Evolutionary conservation across 2,329 filamentous ascomycete genomes (phyloP).

Genomic region (Lecanosticta acicola): DNA sequence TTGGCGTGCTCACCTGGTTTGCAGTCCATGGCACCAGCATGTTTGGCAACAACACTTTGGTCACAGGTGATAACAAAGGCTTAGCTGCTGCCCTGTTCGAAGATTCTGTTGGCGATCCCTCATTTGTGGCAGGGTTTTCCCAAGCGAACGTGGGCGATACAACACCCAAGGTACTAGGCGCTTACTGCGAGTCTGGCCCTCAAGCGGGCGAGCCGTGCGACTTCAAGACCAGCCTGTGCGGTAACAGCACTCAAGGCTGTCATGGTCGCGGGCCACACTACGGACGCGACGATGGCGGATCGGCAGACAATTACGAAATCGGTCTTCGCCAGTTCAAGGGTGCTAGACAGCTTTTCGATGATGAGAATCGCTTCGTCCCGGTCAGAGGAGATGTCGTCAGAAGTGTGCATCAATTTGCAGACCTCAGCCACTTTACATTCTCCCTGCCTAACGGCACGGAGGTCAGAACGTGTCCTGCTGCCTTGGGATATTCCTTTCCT

Average conservation of each 20-base stretch:
- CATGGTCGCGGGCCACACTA: conserved; percentile 70
- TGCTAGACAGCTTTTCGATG: conserved; percentile 55
- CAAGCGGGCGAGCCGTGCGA: conserved; percentile 57
- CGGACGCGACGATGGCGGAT: conserved; percentile 56
- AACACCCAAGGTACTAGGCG: conserved; percentile 78
- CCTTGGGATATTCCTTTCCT: conserved; percentile 86
- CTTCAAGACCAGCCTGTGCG: conserved; percentile 79
- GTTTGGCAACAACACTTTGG: conserved; percentile 83
- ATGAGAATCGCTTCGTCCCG: conserved; percentile 39
- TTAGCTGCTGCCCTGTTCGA: conserved; percentile 84
- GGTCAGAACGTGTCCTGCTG: conserved; percentile 75
- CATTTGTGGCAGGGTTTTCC: conserved; percentile 85
- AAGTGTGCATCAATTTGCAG: conserved; percentile 77
- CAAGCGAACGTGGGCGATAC: conserved; percentile 90
- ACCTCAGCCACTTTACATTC: conserved; percentile 74
- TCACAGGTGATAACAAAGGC: conserved; percentile 94
- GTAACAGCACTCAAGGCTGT: conserved; percentile 63
- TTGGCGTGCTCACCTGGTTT: conserved; percentile 84
- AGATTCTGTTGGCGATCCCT: conserved; percentile 51
- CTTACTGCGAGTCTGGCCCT: conserved; percentile 77
- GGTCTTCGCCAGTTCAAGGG: conserved; percentile 65
- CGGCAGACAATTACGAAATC: conserved; percentile 69
- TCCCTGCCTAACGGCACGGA: conserved; percentile 63
- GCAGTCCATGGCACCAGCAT: conserved; percentile 88
- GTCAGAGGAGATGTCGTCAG: conserved; percentile 63